phyloP scores from a whole-genome alignment of 2,329 filamentous ascomycete genomes.

The Pleurostoma richardsiae region DNA sequence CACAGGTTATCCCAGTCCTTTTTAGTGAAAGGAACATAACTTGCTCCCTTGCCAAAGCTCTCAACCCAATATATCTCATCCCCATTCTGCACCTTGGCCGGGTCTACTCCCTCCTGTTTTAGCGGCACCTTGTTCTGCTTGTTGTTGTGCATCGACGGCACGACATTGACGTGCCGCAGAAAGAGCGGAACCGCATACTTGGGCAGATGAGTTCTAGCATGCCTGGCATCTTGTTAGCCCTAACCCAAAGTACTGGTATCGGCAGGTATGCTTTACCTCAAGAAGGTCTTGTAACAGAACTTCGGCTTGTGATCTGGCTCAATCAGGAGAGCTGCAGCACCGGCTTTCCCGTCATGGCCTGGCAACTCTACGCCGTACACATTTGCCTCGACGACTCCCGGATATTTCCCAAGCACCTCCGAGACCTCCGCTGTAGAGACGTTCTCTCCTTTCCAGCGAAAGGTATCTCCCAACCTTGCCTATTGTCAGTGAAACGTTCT shows the following conservation, averaged over 20 bases:
- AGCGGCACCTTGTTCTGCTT: conserved; percentile 76
- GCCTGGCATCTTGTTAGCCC: no score
- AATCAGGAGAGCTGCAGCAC: conserved; percentile 57
- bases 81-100: conserved; percentile 33
- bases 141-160: conserved; percentile 66
- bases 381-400: conserved; percentile 59
- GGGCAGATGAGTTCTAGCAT: conserved; percentile 48
- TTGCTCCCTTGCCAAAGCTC: conserved; percentile 45
- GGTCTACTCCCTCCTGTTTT: conserved; percentile 61
- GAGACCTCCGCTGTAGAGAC: conserved; percentile 64
- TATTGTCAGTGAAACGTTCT: conserved; percentile 16
- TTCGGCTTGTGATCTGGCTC: conserved; percentile 35
- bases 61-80: conserved; percentile 52
- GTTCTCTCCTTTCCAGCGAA: conserved; percentile 69
- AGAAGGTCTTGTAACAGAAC: conserved; percentile 57
- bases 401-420: conserved; percentile 54
- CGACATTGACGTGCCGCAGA: conserved; percentile 53
- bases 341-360: conserved; percentile 63
- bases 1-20: conserved; percentile 48
- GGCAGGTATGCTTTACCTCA: conserved; percentile 30
- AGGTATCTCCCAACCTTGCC: conserved; percentile 59
- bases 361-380: conserved; percentile 66
- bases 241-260: no score
- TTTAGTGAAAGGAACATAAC: conserved; percentile 54
- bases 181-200: conserved; percentile 74